Base-by-base conservation (phyloP, 2,329 filamentous ascomycete species). In the Pyricularia grisea region DNA sequence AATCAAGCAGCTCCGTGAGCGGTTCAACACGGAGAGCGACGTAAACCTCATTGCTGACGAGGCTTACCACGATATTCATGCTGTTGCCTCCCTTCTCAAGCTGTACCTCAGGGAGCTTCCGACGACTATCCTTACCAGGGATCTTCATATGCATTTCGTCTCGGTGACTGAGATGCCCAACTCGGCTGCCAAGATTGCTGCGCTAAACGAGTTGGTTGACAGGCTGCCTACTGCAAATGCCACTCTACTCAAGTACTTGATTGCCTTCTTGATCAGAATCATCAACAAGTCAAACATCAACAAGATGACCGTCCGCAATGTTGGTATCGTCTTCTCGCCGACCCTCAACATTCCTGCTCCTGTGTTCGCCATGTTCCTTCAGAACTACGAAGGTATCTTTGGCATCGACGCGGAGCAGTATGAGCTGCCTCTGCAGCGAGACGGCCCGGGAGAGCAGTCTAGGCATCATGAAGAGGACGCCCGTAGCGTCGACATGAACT, bases 241-340 rank as follows among this genome's bases (percentile, higher is more conserved):
- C 65, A 89, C 92, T 2, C 82, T 99, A 63, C 84, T 99, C 58
- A 90, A 91, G 74, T 93, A 96, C 72, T 82, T 99, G 69, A 92
- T 94, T 66, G 88, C 91, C 3, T 97, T 97, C 80, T 81, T 99
- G 74, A 92, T 97, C 76, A 90, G 91, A 75, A 94, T 99, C 74
- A 93, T 97, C 76, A 93, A 95, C 78, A 93, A 97, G 74, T 85
- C 93, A 7, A 90, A 92, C 74, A 83, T 91, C 71, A 99, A 99
- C 82, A 98, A 97, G 84, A 99, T 99, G 95, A 97, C 92, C 12
- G 92, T 97, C 68, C 90, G 94, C 73, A 99, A 99, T 76, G 92
- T 99, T 68, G 94, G 95, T 72, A 98, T 99, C 74, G 94, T 99
- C 69, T 99, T 99, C 78, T 97, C 95, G 20, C 95, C 95, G 0